Conservation (phyloP, 1,284 basidiomycete species). For the Naganishia cerealis region DNA sequence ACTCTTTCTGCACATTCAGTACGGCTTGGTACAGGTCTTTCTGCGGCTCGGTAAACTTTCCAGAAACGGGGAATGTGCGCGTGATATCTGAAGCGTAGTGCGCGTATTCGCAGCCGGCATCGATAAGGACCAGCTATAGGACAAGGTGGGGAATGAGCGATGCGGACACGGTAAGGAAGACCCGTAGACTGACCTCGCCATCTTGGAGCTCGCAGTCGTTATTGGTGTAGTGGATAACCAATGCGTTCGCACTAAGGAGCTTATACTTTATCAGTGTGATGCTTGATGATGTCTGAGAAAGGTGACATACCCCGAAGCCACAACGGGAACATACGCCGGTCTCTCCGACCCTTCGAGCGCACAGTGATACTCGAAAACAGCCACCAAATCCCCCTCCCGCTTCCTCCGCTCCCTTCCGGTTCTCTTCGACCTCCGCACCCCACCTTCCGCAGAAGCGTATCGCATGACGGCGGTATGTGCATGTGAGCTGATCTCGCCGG, state of each 20-base stretch:
- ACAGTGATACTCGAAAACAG: conserved; percentile 86
- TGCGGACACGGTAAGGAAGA: not conserved
- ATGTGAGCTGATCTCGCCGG: conserved; percentile 53
- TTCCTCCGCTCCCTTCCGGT: conserved; percentile 57
- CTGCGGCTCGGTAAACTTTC: conserved; percentile 76
- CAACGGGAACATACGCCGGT: conserved; percentile 89
- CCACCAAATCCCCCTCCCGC: conserved; percentile 72
- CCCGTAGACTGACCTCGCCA: conserved; percentile 59
- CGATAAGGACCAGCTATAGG: conserved; percentile 68
- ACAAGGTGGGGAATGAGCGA: not conserved
- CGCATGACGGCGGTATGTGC: conserved; percentile 52
- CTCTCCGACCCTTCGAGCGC: conserved; percentile 74
- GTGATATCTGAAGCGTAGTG: conserved; percentile 95
- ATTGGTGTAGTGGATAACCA: conserved; percentile 87
- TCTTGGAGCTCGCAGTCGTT: conserved; percentile 75
- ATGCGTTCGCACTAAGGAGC: conserved; percentile 67
- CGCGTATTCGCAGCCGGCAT: conserved; percentile 87
- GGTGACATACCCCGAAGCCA: conserved; percentile 75
- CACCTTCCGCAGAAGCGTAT: conserved; percentile 5
- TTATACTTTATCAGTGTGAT: not conserved
- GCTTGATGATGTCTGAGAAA: no score
- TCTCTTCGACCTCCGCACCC: conserved; percentile 11
- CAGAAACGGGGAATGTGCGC: conserved; percentile 83
- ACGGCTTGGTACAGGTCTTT: conserved; percentile 77
- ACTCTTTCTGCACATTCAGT: conserved; percentile 58